Percentiles rank a stretch among this genome's conserved stretches.
Conservation (phyloP, 2,329 filamentous ascomycete genomes). For the Fusarium sp. region DNA sequence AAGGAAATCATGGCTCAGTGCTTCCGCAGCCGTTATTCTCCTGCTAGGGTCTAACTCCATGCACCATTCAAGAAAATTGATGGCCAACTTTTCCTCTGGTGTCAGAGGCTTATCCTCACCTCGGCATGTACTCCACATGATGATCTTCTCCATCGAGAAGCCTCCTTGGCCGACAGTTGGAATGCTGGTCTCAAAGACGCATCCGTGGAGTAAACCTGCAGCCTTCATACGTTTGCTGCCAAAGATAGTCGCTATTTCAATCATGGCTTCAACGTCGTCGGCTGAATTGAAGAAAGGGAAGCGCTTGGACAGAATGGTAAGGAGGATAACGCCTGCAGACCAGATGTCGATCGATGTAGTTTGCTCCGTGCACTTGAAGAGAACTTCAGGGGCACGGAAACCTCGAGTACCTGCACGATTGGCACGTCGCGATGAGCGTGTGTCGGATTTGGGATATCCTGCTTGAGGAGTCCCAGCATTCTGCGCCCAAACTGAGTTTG, state of each 20-base stretch:
- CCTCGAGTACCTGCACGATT: constrained; percentile 96
- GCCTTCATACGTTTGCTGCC: constrained; percentile 86
- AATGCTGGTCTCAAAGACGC: constrained; percentile 92
- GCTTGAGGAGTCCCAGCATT: constrained; percentile 63
- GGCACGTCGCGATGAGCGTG: constrained; percentile 86
- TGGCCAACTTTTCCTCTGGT: constrained; percentile 77
- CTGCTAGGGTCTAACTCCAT: constrained; percentile 81
- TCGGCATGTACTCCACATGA: constrained; percentile 92
- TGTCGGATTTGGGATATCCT: constrained; percentile 91
- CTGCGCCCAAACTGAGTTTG: constrained; percentile 69
- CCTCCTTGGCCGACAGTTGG: constrained; percentile 89
- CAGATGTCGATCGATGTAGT: constrained; percentile 96
- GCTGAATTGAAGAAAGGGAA: constrained; percentile 99
- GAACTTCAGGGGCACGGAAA: constrained; percentile 94
- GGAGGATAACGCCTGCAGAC: constrained; percentile 95
- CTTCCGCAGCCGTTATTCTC: constrained; percentile 80
- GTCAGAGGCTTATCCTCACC: constrained; percentile 70
- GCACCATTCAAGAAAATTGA: constrained; percentile 77
- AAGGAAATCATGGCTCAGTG: constrained; percentile 79
- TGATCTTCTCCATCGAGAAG: constrained; percentile 91
- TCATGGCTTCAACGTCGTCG: constrained; percentile 98
- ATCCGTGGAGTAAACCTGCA: constrained; percentile 86
- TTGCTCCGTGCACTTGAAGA: constrained; percentile 97
- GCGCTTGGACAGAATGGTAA: constrained; percentile 91
- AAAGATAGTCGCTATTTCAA: constrained; percentile 97